A percentile compares a stretch with the other conserved stretches of the same genome.
Conservation (phyloP, 345 rosid genomes). For the Xanthoceras sorbifolium region DNA sequence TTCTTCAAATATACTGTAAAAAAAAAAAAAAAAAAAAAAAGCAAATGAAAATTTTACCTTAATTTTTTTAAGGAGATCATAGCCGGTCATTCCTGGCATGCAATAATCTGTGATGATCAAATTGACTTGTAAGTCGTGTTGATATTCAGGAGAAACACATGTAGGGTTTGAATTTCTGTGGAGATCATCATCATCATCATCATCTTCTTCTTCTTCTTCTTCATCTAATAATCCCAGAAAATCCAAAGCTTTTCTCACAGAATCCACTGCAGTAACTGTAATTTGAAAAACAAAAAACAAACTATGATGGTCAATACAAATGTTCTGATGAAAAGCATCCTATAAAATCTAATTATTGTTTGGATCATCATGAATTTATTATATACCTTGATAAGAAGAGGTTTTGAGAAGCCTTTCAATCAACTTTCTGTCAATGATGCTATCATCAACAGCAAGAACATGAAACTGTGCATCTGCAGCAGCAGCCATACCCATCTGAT, state of each 20-base stretch:
- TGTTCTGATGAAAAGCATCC: too few species aligned
- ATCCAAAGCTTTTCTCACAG: slow-evolving; percentile 87
- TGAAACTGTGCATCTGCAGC: slow-evolving; percentile 64
- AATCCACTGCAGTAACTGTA: slow-evolving; percentile 88
- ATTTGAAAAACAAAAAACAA: background rate
- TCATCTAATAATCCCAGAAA: slow-evolving; percentile 60
- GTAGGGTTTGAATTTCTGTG: slow-evolving; percentile 29
- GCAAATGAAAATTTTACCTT: slow-evolving; percentile 50
- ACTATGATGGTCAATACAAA: background rate
- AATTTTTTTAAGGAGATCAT: slow-evolving; percentile 80
- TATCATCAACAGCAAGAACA: slow-evolving; percentile 96
- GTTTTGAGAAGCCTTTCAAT: slow-evolving; percentile 86
- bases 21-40: background rate
- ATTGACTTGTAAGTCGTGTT: slow-evolving; percentile 53
- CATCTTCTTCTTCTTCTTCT: slow-evolving; percentile 25
- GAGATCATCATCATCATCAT: slow-evolving; percentile 17
- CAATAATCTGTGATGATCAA: slow-evolving; percentile 92
- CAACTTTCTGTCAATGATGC: slow-evolving; percentile 71
- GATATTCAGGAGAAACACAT: slow-evolving; percentile 33
- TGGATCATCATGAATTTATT: too few species aligned
- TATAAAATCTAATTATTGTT: too few species aligned
- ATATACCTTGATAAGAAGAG: slow-evolving; percentile 83
- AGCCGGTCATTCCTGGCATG: slow-evolving; percentile 99
- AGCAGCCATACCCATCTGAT: slow-evolving; percentile 31
- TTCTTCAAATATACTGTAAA: background rate